These are phyloP conservation scores for Aspergillus cavernicola DNA, from an alignment of 495 filamentous ascomycete species.

Conservation along the genomic window DNA sequence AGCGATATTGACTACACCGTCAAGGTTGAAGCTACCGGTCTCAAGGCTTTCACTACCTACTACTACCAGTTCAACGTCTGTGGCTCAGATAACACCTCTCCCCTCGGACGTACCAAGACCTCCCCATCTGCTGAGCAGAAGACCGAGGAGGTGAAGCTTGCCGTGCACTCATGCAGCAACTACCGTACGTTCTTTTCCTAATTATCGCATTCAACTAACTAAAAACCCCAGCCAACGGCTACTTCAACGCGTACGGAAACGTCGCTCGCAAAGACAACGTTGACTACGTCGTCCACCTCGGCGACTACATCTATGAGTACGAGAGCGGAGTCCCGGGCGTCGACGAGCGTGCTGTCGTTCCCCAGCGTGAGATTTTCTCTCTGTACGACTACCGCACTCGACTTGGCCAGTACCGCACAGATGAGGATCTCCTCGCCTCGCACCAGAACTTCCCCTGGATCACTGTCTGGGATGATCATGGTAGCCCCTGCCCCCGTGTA, in stretches of 20 bases:
- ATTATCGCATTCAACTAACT: no score
- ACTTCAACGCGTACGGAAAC: slow-evolving; percentile 22
- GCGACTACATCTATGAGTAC: slow-evolving; percentile 70
- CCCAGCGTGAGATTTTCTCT: slow-evolving; percentile 46
- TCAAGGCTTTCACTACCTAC: slow-evolving; percentile 57
- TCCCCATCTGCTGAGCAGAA: slow-evolving; percentile 33
- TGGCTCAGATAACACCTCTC: slow-evolving; percentile 39
- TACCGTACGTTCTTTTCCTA: slow-evolving; percentile 37
- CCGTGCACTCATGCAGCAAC: slow-evolving; percentile 56
- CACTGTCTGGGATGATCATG: slow-evolving; percentile 67
- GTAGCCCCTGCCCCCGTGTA: no score
- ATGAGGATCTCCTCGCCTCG: slow-evolving; percentile 54
- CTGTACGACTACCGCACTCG: slow-evolving; percentile 60
- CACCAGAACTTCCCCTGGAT: slow-evolving; percentile 65
- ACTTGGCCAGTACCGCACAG: slow-evolving; percentile 36
- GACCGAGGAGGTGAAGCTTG: slow-evolving; percentile 40
- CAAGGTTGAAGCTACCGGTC: slow-evolving; percentile 55
- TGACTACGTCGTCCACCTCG: slow-evolving; percentile 54
- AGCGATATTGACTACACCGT: slow-evolving; percentile 68
- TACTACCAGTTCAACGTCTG: slow-evolving; percentile 57
- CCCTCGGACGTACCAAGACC: slow-evolving; percentile 54
- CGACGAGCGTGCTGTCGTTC: slow-evolving; percentile 36
- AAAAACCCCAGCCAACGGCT: slow-evolving; percentile 12
- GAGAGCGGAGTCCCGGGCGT: slow-evolving; percentile 43
- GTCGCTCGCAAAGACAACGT: slow-evolving; percentile 59